phyloP scores from a whole-genome alignment of 78 protist species.

The slime mould (Dictyostelium discoideum) region dicty_2.7 NC_007089.4:5001501-5002000 shows the following conservation, averaged over 20 bases:
- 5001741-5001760: not conserved
- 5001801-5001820: constrained; percentile 11
- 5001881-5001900: constrained; percentile 39
- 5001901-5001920: constrained; percentile 52
- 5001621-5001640: not conserved
- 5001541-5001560: not conserved
- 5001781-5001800: not conserved
- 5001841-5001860: constrained; percentile 5
- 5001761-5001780: not conserved
- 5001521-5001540: not conserved
- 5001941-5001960: constrained; percentile 67
- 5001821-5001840: constrained; percentile 12
- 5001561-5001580: not conserved
- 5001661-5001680: not conserved
- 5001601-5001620: not conserved
- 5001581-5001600: not conserved
- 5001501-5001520: not conserved
- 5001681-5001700: not conserved
- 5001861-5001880: constrained; percentile 67
- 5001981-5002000: constrained; percentile 83
- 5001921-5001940: constrained; percentile 77
- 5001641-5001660: no score
- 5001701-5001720: not conserved
- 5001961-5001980: constrained; percentile 49
- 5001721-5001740: not conserved